Evolutionary conservation across 2,329 filamentous ascomycete species (phyloP).

Genomic region (Aspergillus chevalieri): DNA sequence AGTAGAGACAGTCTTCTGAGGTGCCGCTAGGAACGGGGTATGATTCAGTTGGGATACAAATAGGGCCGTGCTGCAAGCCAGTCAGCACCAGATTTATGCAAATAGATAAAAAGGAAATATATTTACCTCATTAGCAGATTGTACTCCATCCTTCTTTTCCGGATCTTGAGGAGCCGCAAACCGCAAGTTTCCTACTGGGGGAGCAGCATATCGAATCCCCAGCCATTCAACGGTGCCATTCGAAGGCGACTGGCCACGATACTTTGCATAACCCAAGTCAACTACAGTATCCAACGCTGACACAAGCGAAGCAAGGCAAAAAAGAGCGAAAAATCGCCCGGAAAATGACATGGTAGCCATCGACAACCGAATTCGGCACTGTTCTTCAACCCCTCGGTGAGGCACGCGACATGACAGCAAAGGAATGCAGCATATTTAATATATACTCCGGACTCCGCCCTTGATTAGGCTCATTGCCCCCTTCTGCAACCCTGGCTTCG

Average conservation of each 20-base stretch:
- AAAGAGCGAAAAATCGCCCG: conserved; percentile 9
- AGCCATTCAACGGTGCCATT: conserved; percentile 65
- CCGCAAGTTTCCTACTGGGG: conserved; percentile 59
- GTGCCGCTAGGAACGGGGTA: conserved; percentile 54
- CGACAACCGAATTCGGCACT: too few species aligned
- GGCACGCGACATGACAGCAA: too few species aligned
- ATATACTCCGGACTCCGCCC: too few species aligned
- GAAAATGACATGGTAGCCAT: background rate
- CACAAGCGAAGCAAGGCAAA: conserved; percentile 6
- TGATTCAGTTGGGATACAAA: conserved; percentile 63
- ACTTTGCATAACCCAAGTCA: conserved; percentile 61
- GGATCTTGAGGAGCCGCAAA: conserved; percentile 65
- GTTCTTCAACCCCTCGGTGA: too few species aligned
- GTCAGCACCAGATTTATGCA: conserved; percentile 4
- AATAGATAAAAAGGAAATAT: background rate
- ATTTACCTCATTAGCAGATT: conserved; percentile 51
- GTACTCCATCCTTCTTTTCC: conserved; percentile 35
- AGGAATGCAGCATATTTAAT: too few species aligned
- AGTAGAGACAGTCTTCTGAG: conserved; percentile 37
- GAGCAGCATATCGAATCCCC: conserved; percentile 67
- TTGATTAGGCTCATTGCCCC: too few species aligned
- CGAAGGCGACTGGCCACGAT: conserved; percentile 50
- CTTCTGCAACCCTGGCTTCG: too few species aligned
- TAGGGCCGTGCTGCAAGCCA: conserved; percentile 28
- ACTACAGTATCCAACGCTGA: conserved; percentile 39